These are phyloP conservation scores for Trichoderma sp. DNA, from an alignment of 2,329 filamentous ascomycete genomes.

Conservation along the genomic window DNA sequence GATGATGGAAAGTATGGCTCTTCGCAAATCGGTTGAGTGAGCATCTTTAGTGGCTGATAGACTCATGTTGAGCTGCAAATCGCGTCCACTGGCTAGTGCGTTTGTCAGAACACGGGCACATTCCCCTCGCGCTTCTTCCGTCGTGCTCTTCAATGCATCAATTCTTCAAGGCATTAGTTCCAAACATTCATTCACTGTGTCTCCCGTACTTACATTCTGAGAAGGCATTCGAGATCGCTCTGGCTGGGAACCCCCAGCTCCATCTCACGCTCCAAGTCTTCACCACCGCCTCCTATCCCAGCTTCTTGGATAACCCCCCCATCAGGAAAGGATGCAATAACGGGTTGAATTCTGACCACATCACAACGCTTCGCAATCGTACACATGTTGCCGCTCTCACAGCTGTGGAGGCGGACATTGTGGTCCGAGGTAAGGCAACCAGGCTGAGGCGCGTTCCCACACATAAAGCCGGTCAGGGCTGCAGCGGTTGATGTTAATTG, in stretches of 20 bases:
- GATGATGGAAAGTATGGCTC: not conserved
- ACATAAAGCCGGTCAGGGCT: conserved; percentile 67
- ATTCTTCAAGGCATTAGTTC: conserved; percentile 22
- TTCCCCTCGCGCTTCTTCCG: conserved; percentile 1
- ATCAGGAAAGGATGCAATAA: conserved; percentile 61
- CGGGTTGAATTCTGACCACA: conserved; percentile 73
- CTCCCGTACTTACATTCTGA: conserved; percentile 30
- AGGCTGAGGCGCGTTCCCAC: conserved; percentile 65
- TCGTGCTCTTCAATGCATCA: conserved; percentile 15
- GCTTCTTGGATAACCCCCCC: conserved; percentile 67
- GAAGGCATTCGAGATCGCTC: conserved; percentile 50
- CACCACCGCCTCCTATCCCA: conserved; percentile 75
- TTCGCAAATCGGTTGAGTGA: conserved; percentile 17
- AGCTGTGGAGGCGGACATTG: conserved; percentile 73
- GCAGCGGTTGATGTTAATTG: conserved; percentile 58
- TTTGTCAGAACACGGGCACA: conserved; percentile 19
- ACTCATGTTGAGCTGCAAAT: conserved; percentile 28
- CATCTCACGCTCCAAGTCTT: conserved; percentile 66
- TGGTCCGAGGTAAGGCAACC: conserved; percentile 69
- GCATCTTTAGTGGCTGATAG: conserved; percentile 22
- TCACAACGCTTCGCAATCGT: conserved; percentile 43
- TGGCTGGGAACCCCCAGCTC: conserved; percentile 61
- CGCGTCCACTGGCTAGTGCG: conserved; percentile 26
- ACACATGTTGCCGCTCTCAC: conserved; percentile 70
- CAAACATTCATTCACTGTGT: not conserved